These are phyloP conservation scores for Cutaneotrichosporon sp. DNA, from an alignment of 1,284 basidiomycete genomes.

Conservation along the genomic window DNA sequence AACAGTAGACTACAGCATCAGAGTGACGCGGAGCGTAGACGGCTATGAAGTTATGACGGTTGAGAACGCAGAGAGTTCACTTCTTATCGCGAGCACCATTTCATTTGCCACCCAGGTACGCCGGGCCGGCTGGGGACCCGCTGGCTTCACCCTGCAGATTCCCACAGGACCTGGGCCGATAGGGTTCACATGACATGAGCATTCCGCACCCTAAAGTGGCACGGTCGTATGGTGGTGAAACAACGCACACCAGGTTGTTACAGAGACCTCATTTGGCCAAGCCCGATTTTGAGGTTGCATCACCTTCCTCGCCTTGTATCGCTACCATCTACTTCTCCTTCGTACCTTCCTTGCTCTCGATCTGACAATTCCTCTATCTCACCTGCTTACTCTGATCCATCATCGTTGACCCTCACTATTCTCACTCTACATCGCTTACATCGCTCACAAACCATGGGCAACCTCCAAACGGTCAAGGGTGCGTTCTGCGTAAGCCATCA, in stretches of 20 bases:
- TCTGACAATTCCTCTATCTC: not conserved
- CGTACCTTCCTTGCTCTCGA: constrained; percentile 6
- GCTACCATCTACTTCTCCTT: not conserved
- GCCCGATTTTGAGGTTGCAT: not conserved
- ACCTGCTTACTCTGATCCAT: not conserved
- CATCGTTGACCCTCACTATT: not conserved
- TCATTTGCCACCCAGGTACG: constrained; percentile 11
- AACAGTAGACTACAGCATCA: not conserved
- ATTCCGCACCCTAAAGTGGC: not conserved
- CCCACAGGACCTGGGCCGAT: not conserved
- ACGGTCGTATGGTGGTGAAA: no score
- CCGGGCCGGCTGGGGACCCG: not conserved
- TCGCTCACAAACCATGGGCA: not conserved
- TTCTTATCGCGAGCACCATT: not conserved
- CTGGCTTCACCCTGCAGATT: not conserved
- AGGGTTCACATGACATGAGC: not conserved
- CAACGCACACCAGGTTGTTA: no score
- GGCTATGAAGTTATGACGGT: not conserved
- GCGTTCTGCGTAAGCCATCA: not conserved
- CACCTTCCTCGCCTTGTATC: constrained; percentile 4
- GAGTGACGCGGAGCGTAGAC: not conserved
- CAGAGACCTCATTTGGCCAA: not conserved
- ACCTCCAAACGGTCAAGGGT: constrained; percentile 13
- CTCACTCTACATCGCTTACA: not conserved
- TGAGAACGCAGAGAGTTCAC: not conserved